phyloP scores from a whole-genome alignment of 805 yeast species.

The Starmerella scarabaei region DNA sequence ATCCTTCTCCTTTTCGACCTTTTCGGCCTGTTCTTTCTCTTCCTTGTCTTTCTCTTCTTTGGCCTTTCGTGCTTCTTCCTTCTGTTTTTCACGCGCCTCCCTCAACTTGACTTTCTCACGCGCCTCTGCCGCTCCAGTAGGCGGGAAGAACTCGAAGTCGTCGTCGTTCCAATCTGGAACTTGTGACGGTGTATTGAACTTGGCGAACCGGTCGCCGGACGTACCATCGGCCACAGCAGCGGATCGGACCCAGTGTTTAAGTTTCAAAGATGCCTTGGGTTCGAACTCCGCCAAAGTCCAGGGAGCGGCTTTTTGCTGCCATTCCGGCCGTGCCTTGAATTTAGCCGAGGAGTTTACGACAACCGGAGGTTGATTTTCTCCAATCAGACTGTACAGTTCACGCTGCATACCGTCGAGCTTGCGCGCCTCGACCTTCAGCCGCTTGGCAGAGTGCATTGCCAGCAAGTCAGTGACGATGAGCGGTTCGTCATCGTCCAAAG shows the following conservation, averaged over 20 bases:
- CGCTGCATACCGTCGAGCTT: constrained; percentile 61
- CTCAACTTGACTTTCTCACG: no score
- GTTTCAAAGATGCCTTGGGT: constrained; percentile 37
- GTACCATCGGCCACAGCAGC: constrained; percentile 14
- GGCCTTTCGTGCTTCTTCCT: background rate
- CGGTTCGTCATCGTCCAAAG: constrained; percentile 1
- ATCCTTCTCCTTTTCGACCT: background rate
- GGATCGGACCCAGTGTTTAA: constrained; percentile 72
- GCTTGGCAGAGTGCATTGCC: constrained; percentile 22
- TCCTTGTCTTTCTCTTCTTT: background rate
- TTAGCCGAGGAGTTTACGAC: constrained; percentile 38
- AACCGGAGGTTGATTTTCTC: constrained; percentile 83
- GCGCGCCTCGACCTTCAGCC: constrained; percentile 25
- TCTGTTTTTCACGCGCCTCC: background rate
- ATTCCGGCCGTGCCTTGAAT: constrained; percentile 52
- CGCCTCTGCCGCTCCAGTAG: background rate
- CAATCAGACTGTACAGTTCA: constrained; percentile 75
- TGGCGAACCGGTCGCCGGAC: constrained; percentile 54
- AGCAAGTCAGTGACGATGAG: constrained; percentile 14
- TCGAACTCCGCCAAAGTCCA: constrained; percentile 65
- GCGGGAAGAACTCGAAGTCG: constrained; percentile 37
- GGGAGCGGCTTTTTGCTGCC: constrained; percentile 55
- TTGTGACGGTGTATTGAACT: constrained; percentile 54
- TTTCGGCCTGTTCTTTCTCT: background rate
- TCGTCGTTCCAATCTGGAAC: constrained; percentile 57